These are phyloP conservation scores for Hyphopichia khmerensis DNA, from an alignment of 1,139 yeast species.

Conservation along the genomic window DNA sequence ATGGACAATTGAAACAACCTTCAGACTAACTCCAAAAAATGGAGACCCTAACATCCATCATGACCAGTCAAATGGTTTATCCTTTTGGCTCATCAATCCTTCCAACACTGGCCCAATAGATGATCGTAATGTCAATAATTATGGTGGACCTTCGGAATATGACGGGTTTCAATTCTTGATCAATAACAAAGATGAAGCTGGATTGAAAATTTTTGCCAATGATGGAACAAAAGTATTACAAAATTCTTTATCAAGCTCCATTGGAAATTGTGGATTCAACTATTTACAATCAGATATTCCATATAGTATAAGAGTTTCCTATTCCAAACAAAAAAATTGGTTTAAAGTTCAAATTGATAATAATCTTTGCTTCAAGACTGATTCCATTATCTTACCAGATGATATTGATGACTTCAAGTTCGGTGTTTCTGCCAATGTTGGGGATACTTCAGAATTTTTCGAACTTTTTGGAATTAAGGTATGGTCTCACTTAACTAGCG, in stretches of 20 bases:
- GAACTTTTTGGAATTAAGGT: slow-evolving; percentile 59
- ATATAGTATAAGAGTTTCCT: slow-evolving; percentile 61
- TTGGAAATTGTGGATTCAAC: slow-evolving; percentile 58
- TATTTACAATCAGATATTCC: slow-evolving; percentile 72
- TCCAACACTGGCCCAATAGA: slow-evolving; percentile 22
- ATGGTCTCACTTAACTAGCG: slow-evolving; percentile 53
- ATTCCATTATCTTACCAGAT: slow-evolving; percentile 42
- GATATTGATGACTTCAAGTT: slow-evolving; percentile 33
- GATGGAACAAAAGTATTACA: slow-evolving; percentile 47
- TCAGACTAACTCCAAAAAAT: slow-evolving; percentile 46
- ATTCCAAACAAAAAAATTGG: slow-evolving; percentile 39
- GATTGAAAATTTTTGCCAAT: slow-evolving; percentile 55
- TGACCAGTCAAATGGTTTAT: slow-evolving; percentile 40
- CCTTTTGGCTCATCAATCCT: slow-evolving; percentile 48
- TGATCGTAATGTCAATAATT: slow-evolving; percentile 23
- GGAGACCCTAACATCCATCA: slow-evolving; percentile 23
- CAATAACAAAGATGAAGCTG: slow-evolving; percentile 48
- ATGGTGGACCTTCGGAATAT: slow-evolving; percentile 52
- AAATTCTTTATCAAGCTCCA: slow-evolving; percentile 26
- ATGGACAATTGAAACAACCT: slow-evolving; percentile 61
- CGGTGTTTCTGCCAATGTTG: slow-evolving; percentile 52
- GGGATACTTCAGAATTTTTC: slow-evolving; percentile 40
- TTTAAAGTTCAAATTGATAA: slow-evolving; percentile 71
- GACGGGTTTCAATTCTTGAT: slow-evolving; percentile 63
- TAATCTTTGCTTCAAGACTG: slow-evolving; percentile 66